Evolutionary conservation across 176 grass and related monocot genomes (phyloP), one percentile per base, ranked within the genome.

Genomic region (Melocanna baccifera): DNA sequence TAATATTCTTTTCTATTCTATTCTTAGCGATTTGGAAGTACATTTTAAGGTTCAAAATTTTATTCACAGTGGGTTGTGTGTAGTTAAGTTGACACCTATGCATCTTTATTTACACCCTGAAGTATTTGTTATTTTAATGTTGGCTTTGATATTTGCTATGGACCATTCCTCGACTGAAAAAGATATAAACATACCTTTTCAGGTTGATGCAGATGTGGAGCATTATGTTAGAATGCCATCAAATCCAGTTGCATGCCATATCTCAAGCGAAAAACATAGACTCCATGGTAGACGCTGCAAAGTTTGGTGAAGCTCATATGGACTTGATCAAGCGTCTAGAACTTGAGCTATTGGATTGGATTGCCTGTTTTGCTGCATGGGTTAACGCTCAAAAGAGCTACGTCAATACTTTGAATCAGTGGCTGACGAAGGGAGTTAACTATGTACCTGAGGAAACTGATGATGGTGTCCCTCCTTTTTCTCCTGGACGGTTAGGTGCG

Each of bases 201-300:
- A 98, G 96, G 78, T 87, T 98, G 81, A 92, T 77, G 87, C 74
- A 39, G 81, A 98, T 98, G 96, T 96, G 93, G 96, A 63, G 46
- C 10, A 67, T 69, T 39, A 94, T 98, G 91, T 75, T 89, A 67
- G 93, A 95, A 90, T 95, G 96, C 74, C 96, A 98, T 76, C 91
- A 87, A 71, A 98, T 92, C 84, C 96, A 98, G 74, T 77, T 68
- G 77, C 89, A 96, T 85, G 96, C 93, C 22, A 91, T 98, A 78
- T 96, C 96, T 10, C 85, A 89, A 80, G 90, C 93, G 46, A 94
- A 94, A 84, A 96, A 92, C 83, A 85, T 99, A 71, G 93, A 94
- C 71, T 87, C 93, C 14, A 90, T 91, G 79, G 66, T 99, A 69
- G 34, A 87, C 3, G 30, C 76, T 40, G 89, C 84, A 64, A 91